Conservation (phyloP, 345 rosid species). For the Dimocarpus longan region DNA sequence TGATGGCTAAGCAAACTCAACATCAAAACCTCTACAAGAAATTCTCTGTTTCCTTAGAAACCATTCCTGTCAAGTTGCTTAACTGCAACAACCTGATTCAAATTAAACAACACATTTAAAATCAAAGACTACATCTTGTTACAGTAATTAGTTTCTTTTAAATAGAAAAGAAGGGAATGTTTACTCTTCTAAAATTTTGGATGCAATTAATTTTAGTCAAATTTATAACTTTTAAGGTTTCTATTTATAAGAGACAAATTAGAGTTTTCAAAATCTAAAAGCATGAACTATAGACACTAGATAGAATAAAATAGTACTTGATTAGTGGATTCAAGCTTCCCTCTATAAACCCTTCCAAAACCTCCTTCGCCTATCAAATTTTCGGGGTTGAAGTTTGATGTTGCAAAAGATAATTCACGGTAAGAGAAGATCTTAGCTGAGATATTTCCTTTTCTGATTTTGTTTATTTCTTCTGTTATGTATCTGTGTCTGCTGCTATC, state of each 20-base stretch:
- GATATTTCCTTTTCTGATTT: slow-evolving; percentile 70
- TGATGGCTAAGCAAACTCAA: slow-evolving; percentile 67
- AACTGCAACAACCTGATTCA: slow-evolving; percentile 61
- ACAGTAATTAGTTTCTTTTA: too few relatives aligned
- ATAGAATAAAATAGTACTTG: slow-evolving; percentile 38
- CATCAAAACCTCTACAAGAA: slow-evolving; percentile 77
- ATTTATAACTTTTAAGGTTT: neutral
- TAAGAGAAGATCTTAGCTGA: slow-evolving; percentile 60
- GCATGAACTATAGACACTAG: too few relatives aligned
- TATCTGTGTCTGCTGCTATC: slow-evolving; percentile 76
- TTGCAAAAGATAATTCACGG: slow-evolving; percentile 63
- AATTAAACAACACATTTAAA: slow-evolving; percentile 13
- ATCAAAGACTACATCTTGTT: neutral
- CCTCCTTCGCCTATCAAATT: slow-evolving; percentile 93
- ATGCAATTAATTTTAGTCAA: neutral
- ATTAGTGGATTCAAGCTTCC: slow-evolving; percentile 44
- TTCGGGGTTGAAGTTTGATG: slow-evolving; percentile 65
- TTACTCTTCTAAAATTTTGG: too few relatives aligned
- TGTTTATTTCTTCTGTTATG: slow-evolving; percentile 61
- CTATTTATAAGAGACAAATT: neutral
- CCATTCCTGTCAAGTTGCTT: slow-evolving; percentile 89
- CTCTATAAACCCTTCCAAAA: slow-evolving; percentile 92
- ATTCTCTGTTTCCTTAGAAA: slow-evolving; percentile 80
- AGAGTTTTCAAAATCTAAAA: too few relatives aligned
- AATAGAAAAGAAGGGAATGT: too few relatives aligned